These are phyloP conservation scores for Daphne laureola DNA, from an alignment of 441 rosid species.

Conservation along the genomic window DNA sequence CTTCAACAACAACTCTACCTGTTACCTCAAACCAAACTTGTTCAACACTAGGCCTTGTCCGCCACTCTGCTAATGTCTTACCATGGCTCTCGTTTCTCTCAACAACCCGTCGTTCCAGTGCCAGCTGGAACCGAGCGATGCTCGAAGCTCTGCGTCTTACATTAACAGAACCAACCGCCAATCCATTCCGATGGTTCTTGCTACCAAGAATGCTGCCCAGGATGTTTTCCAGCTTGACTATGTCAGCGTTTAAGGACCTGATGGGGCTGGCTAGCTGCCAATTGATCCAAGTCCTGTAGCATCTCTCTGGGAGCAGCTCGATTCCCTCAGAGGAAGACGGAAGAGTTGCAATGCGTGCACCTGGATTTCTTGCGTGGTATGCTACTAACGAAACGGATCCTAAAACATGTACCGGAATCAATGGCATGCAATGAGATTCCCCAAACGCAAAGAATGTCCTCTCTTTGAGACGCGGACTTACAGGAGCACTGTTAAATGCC, in stretches of 20 bases:
- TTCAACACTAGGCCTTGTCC: conserved; percentile 55
- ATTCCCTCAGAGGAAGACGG: conserved; percentile 31
- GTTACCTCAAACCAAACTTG: conserved; percentile 56
- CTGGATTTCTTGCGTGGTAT: conserved; percentile 32
- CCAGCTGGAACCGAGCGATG: conserved; percentile 45
- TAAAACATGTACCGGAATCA: conserved; percentile 41
- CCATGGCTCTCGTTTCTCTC: conserved; percentile 29
- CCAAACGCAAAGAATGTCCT: conserved; percentile 22
- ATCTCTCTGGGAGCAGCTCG: conserved; percentile 52
- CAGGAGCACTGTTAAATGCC: conserved; percentile 19
- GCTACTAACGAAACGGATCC: conserved; percentile 62
- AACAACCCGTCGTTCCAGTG: conserved; percentile 45
- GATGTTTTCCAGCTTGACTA: conserved; percentile 34
- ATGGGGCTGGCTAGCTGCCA: conserved; percentile 23
- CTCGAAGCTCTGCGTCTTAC: conserved; percentile 40
- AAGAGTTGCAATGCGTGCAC: conserved; percentile 32
- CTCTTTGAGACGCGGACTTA: conserved; percentile 21
- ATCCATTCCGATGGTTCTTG: conserved; percentile 13
- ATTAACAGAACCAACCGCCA: conserved; percentile 29
- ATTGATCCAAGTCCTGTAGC: conserved; percentile 29
- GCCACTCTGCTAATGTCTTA: conserved; percentile 37
- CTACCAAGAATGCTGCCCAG: conserved; percentile 31
- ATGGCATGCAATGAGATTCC: conserved; percentile 32
- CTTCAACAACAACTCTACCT: conserved; percentile 51
- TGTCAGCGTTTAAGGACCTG: conserved; percentile 35